Conservation (phyloP, 495 filamentous ascomycete species). For the Sabuloglossum arenarium region DNA sequence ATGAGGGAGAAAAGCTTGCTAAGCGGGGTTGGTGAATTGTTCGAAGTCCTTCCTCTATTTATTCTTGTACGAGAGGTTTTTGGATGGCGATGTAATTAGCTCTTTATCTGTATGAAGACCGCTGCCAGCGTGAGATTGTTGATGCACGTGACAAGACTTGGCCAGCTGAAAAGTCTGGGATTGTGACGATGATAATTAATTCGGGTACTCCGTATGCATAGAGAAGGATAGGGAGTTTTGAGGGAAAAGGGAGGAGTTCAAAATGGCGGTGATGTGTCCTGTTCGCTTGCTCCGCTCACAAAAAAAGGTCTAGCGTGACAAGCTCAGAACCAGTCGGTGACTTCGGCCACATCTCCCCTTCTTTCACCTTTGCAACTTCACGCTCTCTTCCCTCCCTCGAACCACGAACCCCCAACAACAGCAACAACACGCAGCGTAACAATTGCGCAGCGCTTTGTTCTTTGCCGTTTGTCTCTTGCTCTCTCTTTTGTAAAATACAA, state of each 20-base stretch:
- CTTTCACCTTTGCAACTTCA: neutral
- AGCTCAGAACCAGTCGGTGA: neutral
- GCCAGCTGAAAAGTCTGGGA: no score
- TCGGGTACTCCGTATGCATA: no score
- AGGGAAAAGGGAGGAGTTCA: no score
- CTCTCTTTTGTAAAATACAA: neutral
- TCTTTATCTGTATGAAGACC: no score
- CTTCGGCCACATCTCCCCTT: neutral
- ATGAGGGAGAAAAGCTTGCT: slow-evolving; percentile 60
- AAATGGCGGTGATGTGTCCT: neutral
- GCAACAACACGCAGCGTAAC: neutral
- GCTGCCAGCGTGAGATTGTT: no score
- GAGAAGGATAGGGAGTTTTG: no score
- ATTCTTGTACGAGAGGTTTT: neutral
- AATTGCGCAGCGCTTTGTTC: neutral
- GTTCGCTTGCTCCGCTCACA: neutral
- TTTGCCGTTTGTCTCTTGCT: neutral
- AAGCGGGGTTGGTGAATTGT: slow-evolving; percentile 59
- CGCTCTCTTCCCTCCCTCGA: neutral
- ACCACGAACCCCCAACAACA: neutral
- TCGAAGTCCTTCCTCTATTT: neutral
- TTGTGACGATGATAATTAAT: no score
- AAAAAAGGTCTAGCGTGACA: neutral
- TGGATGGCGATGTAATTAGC: no score
- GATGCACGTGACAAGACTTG: no score